A percentile compares a stretch with the other conserved stretches of the same genome.
Conservation (phyloP, 306 rosid species). For the Castanea sativa region DNA sequence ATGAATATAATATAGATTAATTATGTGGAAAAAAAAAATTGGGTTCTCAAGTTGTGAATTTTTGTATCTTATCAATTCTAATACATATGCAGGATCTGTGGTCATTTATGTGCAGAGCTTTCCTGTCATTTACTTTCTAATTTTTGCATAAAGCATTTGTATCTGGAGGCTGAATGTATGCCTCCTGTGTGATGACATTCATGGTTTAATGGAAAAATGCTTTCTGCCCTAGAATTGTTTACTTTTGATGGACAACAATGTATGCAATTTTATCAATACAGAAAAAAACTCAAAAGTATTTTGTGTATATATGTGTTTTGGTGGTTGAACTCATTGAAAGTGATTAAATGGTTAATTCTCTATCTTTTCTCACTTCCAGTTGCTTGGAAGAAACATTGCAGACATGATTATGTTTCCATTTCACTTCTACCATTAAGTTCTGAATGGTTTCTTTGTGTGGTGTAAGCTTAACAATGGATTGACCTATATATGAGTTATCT, state of each 20-base stretch:
- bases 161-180: not conserved
- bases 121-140: not conserved
- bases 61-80: not conserved
- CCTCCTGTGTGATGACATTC: not conserved
- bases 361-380: not conserved
- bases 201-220: too few species aligned
- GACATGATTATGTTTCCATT: not conserved
- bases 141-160: not conserved
- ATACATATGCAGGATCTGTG: not conserved
- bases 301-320: not conserved
- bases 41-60: not conserved
- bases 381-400: not conserved
- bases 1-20: not conserved
- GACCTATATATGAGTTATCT: not conserved
- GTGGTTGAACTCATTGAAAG: not conserved
- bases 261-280: not conserved
- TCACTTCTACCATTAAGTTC: not conserved
- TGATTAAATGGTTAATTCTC: not conserved
- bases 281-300: not conserved
- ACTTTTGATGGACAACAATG: not conserved
- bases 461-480: not conserved
- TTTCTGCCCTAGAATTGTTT: not conserved
- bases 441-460: not conserved
- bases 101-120: not conserved
- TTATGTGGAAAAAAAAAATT: not conserved